Evolutionary conservation across 2,329 filamentous ascomycete genomes (phyloP).

Genomic region (Diaporthe eres): DNA sequence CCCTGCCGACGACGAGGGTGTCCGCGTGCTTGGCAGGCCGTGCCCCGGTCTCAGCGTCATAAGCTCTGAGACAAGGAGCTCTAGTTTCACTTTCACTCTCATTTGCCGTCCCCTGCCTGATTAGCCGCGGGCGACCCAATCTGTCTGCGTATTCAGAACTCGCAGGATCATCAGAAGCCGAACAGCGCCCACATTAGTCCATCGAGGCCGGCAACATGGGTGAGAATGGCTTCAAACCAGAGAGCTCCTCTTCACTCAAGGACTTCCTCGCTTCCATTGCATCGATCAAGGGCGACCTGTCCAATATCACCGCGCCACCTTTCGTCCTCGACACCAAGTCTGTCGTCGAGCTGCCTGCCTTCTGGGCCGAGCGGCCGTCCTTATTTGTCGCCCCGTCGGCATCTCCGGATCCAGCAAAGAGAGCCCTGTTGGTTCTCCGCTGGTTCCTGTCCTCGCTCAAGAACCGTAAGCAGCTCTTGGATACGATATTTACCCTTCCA

Average conservation of each 20-base stretch:
- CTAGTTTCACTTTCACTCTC: conserved; percentile 12
- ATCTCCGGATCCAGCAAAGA: conserved; percentile 54
- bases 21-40: conserved; percentile 11
- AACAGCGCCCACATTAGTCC: not conserved
- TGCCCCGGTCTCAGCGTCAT: conserved; percentile 23
- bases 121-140: not conserved
- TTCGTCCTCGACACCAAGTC: conserved; percentile 69
- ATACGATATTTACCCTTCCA: too few relatives aligned
- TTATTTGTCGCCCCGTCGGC: conserved; percentile 61
- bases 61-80: not conserved
- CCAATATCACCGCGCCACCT: conserved; percentile 68
- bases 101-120: not conserved
- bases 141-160: not conserved
- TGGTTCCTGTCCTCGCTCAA: conserved; percentile 62
- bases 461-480: conserved; percentile 46
- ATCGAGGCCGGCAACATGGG: conserved; percentile 21
- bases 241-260: conserved; percentile 48
- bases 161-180: not conserved
- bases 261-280: conserved; percentile 61
- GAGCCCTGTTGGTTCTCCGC: conserved; percentile 61
- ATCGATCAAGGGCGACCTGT: conserved; percentile 69
- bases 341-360: conserved; percentile 69
- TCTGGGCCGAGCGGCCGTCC: conserved; percentile 69
- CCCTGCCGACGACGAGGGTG: not conserved
- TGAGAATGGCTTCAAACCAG: not conserved